Conservation (phyloP, 768 basidiomycete species). For the Termitomyces sp. region DNA sequence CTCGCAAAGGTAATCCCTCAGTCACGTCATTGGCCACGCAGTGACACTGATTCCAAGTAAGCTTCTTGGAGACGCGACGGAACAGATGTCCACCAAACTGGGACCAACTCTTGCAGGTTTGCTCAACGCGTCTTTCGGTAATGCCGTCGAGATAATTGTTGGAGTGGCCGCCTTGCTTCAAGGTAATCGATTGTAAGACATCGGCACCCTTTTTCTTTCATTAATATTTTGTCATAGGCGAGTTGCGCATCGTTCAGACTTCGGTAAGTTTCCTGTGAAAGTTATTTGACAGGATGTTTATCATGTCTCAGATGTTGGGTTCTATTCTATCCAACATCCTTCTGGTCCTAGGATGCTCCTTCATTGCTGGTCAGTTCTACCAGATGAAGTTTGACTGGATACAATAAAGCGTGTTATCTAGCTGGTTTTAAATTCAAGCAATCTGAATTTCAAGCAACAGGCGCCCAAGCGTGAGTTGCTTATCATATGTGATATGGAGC, state of each 20-base stretch:
- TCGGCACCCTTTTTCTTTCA: background rate
- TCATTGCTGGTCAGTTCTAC: constrained; percentile 65
- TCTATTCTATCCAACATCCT: constrained; percentile 89
- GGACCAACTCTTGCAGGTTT: constrained; percentile 86
- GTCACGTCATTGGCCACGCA: background rate
- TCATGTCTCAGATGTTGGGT: constrained; percentile 64
- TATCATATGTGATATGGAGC: background rate
- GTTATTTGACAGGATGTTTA: background rate
- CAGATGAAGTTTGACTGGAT: background rate
- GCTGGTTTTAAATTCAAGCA: constrained; percentile 65
- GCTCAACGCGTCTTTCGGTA: constrained; percentile 80
- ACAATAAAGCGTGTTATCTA: constrained; percentile 14
- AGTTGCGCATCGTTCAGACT: constrained; percentile 88
- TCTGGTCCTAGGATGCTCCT: constrained; percentile 86
- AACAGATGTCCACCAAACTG: constrained; percentile 71
- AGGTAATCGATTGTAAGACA: constrained; percentile 33
- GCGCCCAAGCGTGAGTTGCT: constrained; percentile 74
- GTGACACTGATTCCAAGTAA: constrained; percentile 18
- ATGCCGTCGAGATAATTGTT: constrained; percentile 87
- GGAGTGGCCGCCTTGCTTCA: constrained; percentile 80
- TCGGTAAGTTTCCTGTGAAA: constrained; percentile 44
- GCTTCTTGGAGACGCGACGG: constrained; percentile 78
- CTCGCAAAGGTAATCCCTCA: constrained; percentile 62
- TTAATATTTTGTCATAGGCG: constrained; percentile 34
- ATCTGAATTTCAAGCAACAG: constrained; percentile 74